Evolutionary conservation across 768 basidiomycete genomes (phyloP).

Genomic region (Rhizopogon vulgaris): DNA sequence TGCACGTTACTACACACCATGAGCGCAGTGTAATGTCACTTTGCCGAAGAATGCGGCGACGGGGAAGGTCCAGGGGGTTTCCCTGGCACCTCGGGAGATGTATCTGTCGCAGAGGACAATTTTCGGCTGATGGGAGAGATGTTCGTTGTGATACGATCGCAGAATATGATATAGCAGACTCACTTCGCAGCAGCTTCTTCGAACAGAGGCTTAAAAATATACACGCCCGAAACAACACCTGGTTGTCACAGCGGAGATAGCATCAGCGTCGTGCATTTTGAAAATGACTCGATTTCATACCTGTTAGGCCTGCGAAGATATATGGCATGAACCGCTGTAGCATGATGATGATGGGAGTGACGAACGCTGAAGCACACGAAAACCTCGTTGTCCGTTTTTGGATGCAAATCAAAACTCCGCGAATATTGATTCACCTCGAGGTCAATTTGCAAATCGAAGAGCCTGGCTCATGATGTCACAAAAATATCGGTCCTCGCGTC

Average conservation of each 20-base stretch:
- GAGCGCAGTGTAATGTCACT: neutral
- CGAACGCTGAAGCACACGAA: neutral
- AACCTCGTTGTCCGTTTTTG: neutral
- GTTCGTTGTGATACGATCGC: neutral
- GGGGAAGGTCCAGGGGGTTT: neutral
- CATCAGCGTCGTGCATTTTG: slow-evolving; percentile 1
- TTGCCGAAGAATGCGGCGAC: slow-evolving; percentile 1
- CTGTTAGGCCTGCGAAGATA: slow-evolving; percentile 51
- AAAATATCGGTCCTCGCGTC: too few species aligned
- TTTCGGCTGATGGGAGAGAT: neutral
- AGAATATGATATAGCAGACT: neutral
- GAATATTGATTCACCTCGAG: neutral
- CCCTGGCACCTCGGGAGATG: neutral
- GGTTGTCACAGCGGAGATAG: slow-evolving; percentile 2
- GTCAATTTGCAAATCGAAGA: neutral
- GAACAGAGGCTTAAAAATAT: slow-evolving; percentile 55
- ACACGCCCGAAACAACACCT: slow-evolving; percentile 61
- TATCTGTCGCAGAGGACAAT: neutral
- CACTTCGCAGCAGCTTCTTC: slow-evolving; percentile 15
- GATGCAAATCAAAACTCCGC: neutral
- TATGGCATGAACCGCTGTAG: slow-evolving; percentile 43
- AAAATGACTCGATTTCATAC: slow-evolving; percentile 26
- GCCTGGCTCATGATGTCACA: too few species aligned
- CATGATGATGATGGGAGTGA: slow-evolving; percentile 16
- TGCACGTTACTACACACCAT: neutral